phyloP scores from a whole-genome alignment of 805 yeast genomes.

The Candida bentonensis region DNA sequence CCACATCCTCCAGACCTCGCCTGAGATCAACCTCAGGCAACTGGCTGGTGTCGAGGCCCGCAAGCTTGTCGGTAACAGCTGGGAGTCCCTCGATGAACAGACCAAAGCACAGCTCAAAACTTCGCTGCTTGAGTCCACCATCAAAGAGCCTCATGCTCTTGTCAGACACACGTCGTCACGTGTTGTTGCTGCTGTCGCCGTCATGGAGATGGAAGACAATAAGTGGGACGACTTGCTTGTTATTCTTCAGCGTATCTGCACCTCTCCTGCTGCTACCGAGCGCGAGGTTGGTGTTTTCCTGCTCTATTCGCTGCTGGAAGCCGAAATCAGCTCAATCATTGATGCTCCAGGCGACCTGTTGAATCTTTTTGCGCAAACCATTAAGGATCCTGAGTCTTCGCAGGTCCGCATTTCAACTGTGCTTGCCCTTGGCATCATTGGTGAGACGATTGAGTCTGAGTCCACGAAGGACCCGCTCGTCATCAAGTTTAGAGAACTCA shows the following conservation, averaged over 20 bases:
- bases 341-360: slow-evolving; percentile 54
- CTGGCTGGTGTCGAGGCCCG: slow-evolving; percentile 95
- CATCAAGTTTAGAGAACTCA: slow-evolving; percentile 42
- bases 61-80: slow-evolving; percentile 59
- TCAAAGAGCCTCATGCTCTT: slow-evolving; percentile 44
- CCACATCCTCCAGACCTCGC: slow-evolving; percentile 60
- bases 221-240: slow-evolving; percentile 72
- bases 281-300: slow-evolving; percentile 79
- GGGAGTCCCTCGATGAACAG: slow-evolving; percentile 42
- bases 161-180: slow-evolving; percentile 85
- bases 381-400: slow-evolving; percentile 43
- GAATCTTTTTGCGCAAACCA: slow-evolving; percentile 52
- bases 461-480: slow-evolving; percentile 34
- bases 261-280: slow-evolving; percentile 37
- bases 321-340: slow-evolving; percentile 41
- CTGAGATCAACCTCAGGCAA: slow-evolving; percentile 64
- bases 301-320: slow-evolving; percentile 63
- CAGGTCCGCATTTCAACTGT: slow-evolving; percentile 76
- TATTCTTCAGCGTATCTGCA: slow-evolving; percentile 52
- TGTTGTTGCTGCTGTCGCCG: slow-evolving; percentile 76
- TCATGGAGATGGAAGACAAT: slow-evolving; percentile 50
- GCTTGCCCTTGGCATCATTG: slow-evolving; percentile 50
- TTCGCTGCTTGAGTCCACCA: slow-evolving; percentile 54
- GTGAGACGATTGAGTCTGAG: slow-evolving; percentile 43
- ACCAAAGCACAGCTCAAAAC: slow-evolving; percentile 49